Evolutionary conservation across 768 basidiomycete genomes (phyloP), one percentile per base, ranked within the genome.

Genomic region (Crucibulum laeve): DNA sequence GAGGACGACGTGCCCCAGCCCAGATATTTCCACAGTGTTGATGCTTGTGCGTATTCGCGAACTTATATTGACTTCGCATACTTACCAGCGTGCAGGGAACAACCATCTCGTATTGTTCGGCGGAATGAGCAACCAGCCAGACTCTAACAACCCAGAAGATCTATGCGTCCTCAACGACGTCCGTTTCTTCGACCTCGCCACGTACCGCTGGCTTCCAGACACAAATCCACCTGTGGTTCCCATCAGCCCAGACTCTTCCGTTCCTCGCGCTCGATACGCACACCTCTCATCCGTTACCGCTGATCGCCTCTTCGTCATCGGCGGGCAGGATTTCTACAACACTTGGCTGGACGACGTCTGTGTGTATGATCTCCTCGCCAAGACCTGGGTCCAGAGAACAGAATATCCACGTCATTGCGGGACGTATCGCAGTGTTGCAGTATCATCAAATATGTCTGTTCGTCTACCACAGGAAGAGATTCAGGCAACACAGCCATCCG

Each of bases 21-120:
- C 19, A 81, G 96, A 32, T 99, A 99, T 61, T 99, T 99, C 59
- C 96, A 99, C 65, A 91, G 87, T 48, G 79, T 90, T 10, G 92
- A 96, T 64, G 65, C 82, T 44, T 95, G 88, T 84, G 60, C 54
- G 79, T 36, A 7, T 66, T 44, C 38, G 48, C 41, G 10, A 25
- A 10, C 25, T 25, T 3, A 26, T 28, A 46, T 5, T 10, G 11
- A 5, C 19, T 37, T 25, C 5, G 10, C 23, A 17, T 43, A 13
- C 30, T 14, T 21, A 7, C 5, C 7, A 14, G 22, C 17, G 18
- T 42, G n/a, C 43, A 87, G 88, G 92, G 92, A 84, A 88, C 58
- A 84, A 88, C 61, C 83, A 91, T 54, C 72, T 99, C 42, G 82
- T 98, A 49, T 73, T 97, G 39, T 97, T 97, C 57, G 95, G 95